Base-by-base conservation (phyloP, 208 protist genomes). In the Wallacemonas rigidus region DNA sequence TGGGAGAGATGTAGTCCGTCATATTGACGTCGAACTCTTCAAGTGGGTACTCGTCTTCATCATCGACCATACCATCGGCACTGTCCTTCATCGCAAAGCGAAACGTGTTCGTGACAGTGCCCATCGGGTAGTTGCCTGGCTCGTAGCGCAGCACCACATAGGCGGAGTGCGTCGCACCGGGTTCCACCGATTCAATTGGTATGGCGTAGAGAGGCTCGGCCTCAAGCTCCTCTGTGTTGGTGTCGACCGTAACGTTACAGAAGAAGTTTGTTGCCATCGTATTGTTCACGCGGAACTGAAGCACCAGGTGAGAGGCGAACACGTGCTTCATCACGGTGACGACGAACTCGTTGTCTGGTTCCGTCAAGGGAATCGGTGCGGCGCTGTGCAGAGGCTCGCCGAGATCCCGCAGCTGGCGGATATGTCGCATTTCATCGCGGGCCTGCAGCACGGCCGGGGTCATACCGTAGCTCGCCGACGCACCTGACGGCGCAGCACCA, bases 311-410 rank as follows among this genome's bases (percentile, higher is more conserved):
- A 2, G 65, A 54, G 6, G 82, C 68, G 83, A 96, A 99, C 9
- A 93, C 43, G 76, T 99, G 98, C 82, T 99, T 99, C 72, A 98
- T 87, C 70, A 91, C 98, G n/a, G 84, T 83, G 40, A 99, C 98
- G 7, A 98, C 95, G 82, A 99, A 99, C 82, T 99, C 98, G 58
- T 92, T 97, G 79, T 99, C 98, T 0, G 86, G 50, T 74, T 99
- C 98, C 8, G 98, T 99, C 8, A 99, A 81, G 35, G 85, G 74
- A 15, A 91, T 35, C 40, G 84, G 79, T 65, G 95, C 87, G 1
- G 44, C 57, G 40, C 83, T 96, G 39, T 68, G 61, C 41, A 82
- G 65, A 9, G 87, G 88, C 67, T 94, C 86, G 15, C 95, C 93
- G 12, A 96, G 70, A 50, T 88, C 85, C 6, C 77, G 68, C 12